Base-by-base conservation (phyloP, 1,284 basidiomycete species). In the Apiotrichum montevideense region DNA sequence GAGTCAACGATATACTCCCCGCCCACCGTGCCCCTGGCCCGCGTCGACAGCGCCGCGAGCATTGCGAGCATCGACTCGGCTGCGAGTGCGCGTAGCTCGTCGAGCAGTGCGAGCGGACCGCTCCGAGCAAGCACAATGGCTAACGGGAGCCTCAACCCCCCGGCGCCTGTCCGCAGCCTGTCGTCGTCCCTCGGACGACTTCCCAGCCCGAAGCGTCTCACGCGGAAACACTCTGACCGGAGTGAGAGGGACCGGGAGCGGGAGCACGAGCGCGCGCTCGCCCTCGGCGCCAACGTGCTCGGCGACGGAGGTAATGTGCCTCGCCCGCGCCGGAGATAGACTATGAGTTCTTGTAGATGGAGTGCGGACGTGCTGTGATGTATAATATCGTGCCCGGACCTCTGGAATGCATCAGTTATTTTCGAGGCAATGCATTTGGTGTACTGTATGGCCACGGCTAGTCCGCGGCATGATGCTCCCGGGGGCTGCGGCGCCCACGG, bases 401-500 rank as follows among this genome's bases (percentile, higher is more conserved):
- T 15, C 21, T 29, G 21, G 21, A 6, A 29, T 29, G 29, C 29
- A 29, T 3, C 29, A 29, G 3, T 29, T 29, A 40, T 45, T 10
- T 54, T 41, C 41, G 40, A 43, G 14, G 40, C 39, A 43, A 43
- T 54, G 45, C 39, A 48, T 54, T 54, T 54, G 52, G 46, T 47
- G 35, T 48, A 47, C 29, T 35, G 35, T 29, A 29, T 54, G 45
- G 6, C 47, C 47, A 32, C 46, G 7, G 37, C 9, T 29, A 48
- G 32, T 35, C 33, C 33, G 46, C 35, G 48, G 15, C 37, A 39
- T 39, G 37, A 39, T 39, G 37, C 37, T 8, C 29, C 29, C 29
- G 29, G 29, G 29, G 29, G 29, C 29, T 29, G 29, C 29, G 29
- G 29, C 29, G 29, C 29, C 29, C 29, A 29, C 29, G 29, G 29